Conservation (phyloP, 2,329 filamentous ascomycete genomes). For the Hymenoscyphus repandus region DNA sequence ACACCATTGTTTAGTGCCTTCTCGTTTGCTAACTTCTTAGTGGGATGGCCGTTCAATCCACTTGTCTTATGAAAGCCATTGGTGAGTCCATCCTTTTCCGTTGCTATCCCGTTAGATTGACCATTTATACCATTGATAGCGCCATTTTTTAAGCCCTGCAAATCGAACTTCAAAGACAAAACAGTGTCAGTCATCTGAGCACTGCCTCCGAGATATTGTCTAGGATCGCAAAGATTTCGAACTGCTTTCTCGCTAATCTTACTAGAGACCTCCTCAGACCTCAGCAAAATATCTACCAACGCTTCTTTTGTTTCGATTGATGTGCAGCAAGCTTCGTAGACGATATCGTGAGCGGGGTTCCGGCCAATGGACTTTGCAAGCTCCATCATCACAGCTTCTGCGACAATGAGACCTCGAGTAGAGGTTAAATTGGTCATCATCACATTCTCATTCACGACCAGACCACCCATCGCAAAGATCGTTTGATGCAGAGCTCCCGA, state of each 20-base stretch:
- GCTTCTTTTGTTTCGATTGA: conserved; percentile 41
- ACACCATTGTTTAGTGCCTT: no score
- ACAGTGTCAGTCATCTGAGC: no score
- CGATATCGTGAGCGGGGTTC: conserved; percentile 50
- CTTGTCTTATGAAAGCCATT: no score
- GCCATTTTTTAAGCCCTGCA: no score
- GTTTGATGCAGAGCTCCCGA: conserved; percentile 49
- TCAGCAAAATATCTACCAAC: conserved; percentile 39
- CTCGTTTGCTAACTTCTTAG: no score
- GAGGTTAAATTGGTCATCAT: conserved; percentile 48
- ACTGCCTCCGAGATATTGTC: no score
- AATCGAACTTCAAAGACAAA: no score
- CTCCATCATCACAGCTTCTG: conserved; percentile 57
- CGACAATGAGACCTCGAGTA: conserved; percentile 49
- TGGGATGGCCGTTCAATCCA: no score
- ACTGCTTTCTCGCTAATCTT: conserved; percentile 40
- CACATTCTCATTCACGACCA: conserved; percentile 43
- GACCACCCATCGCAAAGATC: conserved; percentile 45
- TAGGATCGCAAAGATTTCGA: no score
- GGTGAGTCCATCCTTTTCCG: no score
- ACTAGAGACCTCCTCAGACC: conserved; percentile 36
- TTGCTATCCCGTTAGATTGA: no score
- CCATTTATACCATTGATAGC: no score
- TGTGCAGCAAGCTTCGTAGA: conserved; percentile 48
- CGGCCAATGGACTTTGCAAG: conserved; percentile 47